phyloP scores from a whole-genome alignment of 306 rosid species.

The Rosa rugosa region DNA sequence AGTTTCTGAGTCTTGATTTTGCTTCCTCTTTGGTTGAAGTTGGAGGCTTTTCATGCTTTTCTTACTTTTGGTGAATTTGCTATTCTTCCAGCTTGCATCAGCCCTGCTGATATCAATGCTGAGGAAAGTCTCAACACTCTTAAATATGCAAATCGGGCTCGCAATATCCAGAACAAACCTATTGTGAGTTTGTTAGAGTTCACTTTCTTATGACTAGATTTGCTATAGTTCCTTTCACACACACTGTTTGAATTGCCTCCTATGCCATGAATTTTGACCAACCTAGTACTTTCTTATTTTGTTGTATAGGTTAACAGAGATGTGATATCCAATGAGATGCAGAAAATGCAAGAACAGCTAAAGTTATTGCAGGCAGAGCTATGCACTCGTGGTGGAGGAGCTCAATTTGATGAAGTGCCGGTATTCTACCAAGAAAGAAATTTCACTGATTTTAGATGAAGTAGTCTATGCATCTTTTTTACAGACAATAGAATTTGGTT shows the following conservation, averaged over 20 bases:
- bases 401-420: slow-evolving; percentile 66
- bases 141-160: slow-evolving; percentile 89
- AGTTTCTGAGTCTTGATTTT: slow-evolving; percentile 11
- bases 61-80: slow-evolving; percentile 26
- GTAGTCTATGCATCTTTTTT: neutral
- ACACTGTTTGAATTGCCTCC: slow-evolving; percentile 21
- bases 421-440: slow-evolving; percentile 25
- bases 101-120: slow-evolving; percentile 81
- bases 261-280: slow-evolving; percentile 15
- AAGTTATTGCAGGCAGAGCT: slow-evolving; percentile 78
- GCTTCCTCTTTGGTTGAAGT: slow-evolving; percentile 14
- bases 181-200: slow-evolving; percentile 54
- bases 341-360: slow-evolving; percentile 73
- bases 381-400: slow-evolving; percentile 54
- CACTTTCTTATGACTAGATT: slow-evolving; percentile 17
- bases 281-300: slow-evolving; percentile 13
- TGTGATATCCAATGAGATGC: slow-evolving; percentile 76
- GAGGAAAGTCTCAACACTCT: slow-evolving; percentile 87
- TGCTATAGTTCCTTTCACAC: slow-evolving; percentile 5
- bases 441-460: slow-evolving; percentile 5
- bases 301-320: slow-evolving; percentile 69
- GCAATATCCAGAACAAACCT: slow-evolving; percentile 86
- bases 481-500: slow-evolving; percentile 14
- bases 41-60: slow-evolving; percentile 27
- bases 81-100: slow-evolving; percentile 66